phyloP scores from a whole-genome alignment of 495 filamentous ascomycete species.

The Collariella sp. region DNA sequence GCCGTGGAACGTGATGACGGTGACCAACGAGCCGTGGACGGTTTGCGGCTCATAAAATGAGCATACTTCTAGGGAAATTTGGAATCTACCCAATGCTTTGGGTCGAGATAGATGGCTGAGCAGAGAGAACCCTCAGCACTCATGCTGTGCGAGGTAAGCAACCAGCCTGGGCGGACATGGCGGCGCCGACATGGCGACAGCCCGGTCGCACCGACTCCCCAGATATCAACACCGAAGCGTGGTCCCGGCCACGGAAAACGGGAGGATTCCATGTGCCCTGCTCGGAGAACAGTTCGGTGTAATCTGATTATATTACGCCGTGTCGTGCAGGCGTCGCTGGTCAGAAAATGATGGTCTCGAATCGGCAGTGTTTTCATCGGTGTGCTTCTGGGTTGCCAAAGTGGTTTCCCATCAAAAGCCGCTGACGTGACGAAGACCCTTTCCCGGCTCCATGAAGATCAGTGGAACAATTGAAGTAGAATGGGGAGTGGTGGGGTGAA shows the following conservation, averaged over 20 bases:
- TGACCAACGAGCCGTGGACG: not conserved
- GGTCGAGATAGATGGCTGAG: too few relatives aligned
- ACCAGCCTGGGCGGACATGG: not conserved
- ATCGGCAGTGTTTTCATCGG: not conserved
- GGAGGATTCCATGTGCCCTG: not conserved
- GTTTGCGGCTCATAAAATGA: not conserved
- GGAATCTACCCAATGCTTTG: too few relatives aligned
- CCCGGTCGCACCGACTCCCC: constrained; percentile 3
- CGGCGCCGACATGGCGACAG: not conserved
- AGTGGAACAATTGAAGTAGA: too few relatives aligned
- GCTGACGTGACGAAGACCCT: too few relatives aligned
- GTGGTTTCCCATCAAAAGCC: too few relatives aligned
- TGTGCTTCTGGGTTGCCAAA: not conserved
- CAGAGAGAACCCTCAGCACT: not conserved
- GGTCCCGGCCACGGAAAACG: not conserved
- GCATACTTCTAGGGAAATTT: too few relatives aligned
- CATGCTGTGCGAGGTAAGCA: constrained; percentile 5
- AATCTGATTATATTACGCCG: not conserved
- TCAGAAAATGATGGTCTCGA: too few relatives aligned
- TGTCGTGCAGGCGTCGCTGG: not conserved
- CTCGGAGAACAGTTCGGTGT: not conserved
- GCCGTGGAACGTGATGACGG: not conserved
- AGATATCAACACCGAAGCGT: not conserved
- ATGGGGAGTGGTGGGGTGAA: too few relatives aligned
- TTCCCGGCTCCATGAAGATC: too few relatives aligned